A percentile compares a stretch with the other conserved stretches of the same genome.
Evolutionary conservation across 768 basidiomycete species (phyloP).

Genomic region (Pseudohyphozyma bogoriensis): DNA sequence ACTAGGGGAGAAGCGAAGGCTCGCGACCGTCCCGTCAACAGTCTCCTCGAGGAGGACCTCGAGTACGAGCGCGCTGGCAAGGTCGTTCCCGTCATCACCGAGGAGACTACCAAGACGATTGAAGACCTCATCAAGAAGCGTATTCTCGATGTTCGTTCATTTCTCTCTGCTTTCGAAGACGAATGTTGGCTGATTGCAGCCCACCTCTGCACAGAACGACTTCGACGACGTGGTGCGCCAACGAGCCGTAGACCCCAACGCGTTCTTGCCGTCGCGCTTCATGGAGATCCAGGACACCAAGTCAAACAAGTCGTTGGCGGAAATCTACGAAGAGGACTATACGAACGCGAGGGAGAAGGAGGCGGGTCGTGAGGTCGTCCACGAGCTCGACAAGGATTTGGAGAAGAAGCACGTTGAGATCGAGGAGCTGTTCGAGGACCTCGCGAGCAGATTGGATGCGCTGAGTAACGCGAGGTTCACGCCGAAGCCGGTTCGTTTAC

Average conservation of each 20-base stretch:
- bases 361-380: conserved; percentile 46
- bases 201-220: conserved; percentile 41
- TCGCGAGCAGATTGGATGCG: conserved; percentile 82
- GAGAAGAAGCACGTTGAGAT: conserved; percentile 82
- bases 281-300: conserved; percentile 84
- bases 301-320: conserved; percentile 76
- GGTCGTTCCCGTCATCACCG: conserved; percentile 76
- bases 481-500: conserved; percentile 67
- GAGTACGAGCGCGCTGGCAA: conserved; percentile 88
- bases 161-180: not conserved
- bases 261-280: conserved; percentile 80
- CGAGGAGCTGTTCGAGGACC: conserved; percentile 67
- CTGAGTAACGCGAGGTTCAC: conserved; percentile 90
- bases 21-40: conserved; percentile 74
- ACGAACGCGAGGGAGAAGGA: conserved; percentile 45
- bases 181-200: not conserved
- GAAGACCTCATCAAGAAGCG: conserved; percentile 86
- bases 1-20: conserved; percentile 82
- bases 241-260: conserved; percentile 64
- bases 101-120: conserved; percentile 65
- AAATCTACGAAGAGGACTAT: conserved; percentile 93
- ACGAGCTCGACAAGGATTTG: conserved; percentile 81
- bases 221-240: conserved; percentile 91
- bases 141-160: conserved; percentile 55
- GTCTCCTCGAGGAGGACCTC: conserved; percentile 82